These are phyloP conservation scores for Orobanche coerulescens DNA, from an alignment of 257 asterid genomes.

Conservation along the genomic window DNA sequence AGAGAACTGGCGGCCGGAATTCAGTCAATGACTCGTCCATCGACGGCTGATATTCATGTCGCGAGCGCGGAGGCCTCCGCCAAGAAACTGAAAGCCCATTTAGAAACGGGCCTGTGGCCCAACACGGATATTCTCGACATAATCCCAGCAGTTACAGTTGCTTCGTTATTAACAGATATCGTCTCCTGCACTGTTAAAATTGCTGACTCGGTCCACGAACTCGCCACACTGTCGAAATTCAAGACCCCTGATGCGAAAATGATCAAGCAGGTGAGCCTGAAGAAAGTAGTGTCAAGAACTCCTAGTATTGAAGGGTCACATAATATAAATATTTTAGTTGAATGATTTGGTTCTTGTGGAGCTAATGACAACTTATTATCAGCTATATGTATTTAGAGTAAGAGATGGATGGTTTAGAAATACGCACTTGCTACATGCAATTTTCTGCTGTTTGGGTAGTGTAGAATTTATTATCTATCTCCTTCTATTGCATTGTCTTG, in stretches of 20 bases:
- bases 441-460: too few relatives aligned
- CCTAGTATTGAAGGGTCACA: too few relatives aligned
- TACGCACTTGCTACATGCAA: too few relatives aligned
- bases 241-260: slow-evolving; percentile 29
- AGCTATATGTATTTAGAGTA: too few relatives aligned
- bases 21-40: slow-evolving; percentile 34
- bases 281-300: slow-evolving; percentile 22
- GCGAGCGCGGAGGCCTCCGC: slow-evolving; percentile 31
- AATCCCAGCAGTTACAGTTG: slow-evolving; percentile 35
- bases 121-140: slow-evolving; percentile 29
- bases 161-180: slow-evolving; percentile 38
- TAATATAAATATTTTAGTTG: too few relatives aligned
- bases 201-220: slow-evolving; percentile 39
- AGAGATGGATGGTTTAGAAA: too few relatives aligned
- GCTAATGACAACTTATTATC: too few relatives aligned
- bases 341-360: too few relatives aligned
- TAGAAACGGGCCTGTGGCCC: slow-evolving; percentile 29
- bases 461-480: too few relatives aligned
- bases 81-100: slow-evolving; percentile 20
- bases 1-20: slow-evolving; percentile 36
- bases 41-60: slow-evolving; percentile 17
- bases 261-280: slow-evolving; percentile 8
- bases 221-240: slow-evolving; percentile 39
- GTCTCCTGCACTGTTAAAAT: slow-evolving; percentile 41
- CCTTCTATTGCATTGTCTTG: too few relatives aligned